Base-by-base conservation (phyloP, 805 yeast species). In the Zygosaccharomyces lentus region DNA sequence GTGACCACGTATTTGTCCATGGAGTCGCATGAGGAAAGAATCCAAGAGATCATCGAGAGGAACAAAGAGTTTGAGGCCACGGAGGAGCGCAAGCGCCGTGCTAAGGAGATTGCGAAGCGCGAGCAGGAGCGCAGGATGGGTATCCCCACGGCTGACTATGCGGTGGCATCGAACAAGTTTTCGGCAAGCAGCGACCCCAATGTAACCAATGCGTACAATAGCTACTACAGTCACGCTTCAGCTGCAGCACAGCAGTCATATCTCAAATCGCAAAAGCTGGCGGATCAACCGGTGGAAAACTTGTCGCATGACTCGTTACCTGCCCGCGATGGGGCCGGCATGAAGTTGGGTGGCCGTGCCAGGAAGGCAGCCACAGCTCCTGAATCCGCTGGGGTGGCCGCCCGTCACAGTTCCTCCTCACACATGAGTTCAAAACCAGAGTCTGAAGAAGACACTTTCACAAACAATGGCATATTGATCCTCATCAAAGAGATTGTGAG, bases 1-100 rank as follows among this genome's bases (percentile, higher is more conserved):
- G 85, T 93, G 53, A 81, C 79, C 65, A 87, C 95, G 9, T 91
- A 87, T 69, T 73, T 93, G 71, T 91, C 88, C 64, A 91, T 93
- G 98, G 98, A 93, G 69, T 86, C 96, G 34, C 97, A 93, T 66
- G 99, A 93, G 70, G 99, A 93, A 71, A 91, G 87, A 74, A 91
- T 95, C 62, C 98, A 93, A 73, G 97, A 93, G 65, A 90, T 93
- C 65, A 93, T 93, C 59, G 98, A 88, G 70, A 82, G 90, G 67
- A 93, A 93, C 73, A 93, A 93, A 71, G 99, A 93, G 70, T 72
- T 87, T 59, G 99, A 91, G 68, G 99, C 99, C 34, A 82, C 87
- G 45, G 99, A 93, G 70, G 96, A 91, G 69, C 84, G 98, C 69
- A 91, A 91, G 71, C 85, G 95, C 69, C 82, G 87, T 65, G 97